Conservation (phyloP, 805 yeast species). For the Pichia membranifaciens region DNA sequence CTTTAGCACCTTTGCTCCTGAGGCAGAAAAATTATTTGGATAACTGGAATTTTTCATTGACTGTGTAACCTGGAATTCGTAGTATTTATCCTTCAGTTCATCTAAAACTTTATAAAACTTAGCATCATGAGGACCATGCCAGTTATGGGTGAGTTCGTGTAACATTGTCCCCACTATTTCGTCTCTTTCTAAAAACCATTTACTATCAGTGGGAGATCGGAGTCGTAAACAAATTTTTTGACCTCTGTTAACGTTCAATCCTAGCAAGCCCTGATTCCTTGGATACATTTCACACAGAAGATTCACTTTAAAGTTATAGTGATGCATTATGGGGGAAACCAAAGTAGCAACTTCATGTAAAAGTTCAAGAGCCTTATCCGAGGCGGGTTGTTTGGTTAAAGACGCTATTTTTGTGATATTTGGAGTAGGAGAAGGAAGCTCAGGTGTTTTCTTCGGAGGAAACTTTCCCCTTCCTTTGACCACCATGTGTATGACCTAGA, state of each 20-base stretch:
- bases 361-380: conserved; percentile 49
- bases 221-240: conserved; percentile 65
- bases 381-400: conserved; percentile 38
- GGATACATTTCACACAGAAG: conserved; percentile 79
- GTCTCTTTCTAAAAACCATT: conserved; percentile 53
- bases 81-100: conserved; percentile 47
- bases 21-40: conserved; percentile 29
- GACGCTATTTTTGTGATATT: conserved; percentile 35
- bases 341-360: conserved; percentile 62
- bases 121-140: conserved; percentile 73
- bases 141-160: conserved; percentile 83
- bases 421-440: conserved; percentile 30
- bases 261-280: conserved; percentile 55
- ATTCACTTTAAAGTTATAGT: conserved; percentile 58
- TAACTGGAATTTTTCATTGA: conserved; percentile 42
- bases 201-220: conserved; percentile 49
- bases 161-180: conserved; percentile 75
- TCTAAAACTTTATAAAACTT: conserved; percentile 63
- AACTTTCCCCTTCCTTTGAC: conserved; percentile 21
- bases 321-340: conserved; percentile 76
- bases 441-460: conserved; percentile 11
- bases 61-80: conserved; percentile 37
- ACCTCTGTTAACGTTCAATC: conserved; percentile 79
- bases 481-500: conserved; percentile 18
- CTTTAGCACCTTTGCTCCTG: conserved; percentile 26